Percentiles rank a stretch among this genome's conserved stretches.
phyloP scores from a whole-genome alignment of 2,329 filamentous ascomycete genomes.

The Microdochium trichocladiopsis region DNA sequence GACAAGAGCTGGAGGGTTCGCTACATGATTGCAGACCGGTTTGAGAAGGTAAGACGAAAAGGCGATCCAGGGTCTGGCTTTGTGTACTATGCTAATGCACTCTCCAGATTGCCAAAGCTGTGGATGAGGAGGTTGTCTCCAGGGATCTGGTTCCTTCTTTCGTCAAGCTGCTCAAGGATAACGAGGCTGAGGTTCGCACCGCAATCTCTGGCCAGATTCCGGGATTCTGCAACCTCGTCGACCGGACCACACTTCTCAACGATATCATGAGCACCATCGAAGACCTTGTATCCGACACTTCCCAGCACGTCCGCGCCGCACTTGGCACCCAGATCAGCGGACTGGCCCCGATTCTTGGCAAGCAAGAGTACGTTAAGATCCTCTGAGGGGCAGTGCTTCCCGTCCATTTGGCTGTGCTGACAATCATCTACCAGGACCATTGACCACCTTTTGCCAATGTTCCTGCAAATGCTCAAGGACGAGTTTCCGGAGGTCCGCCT shows the following conservation, averaged over 20 bases:
- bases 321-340: slow-evolving; percentile 96
- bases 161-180: slow-evolving; percentile 95
- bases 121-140: slow-evolving; percentile 92
- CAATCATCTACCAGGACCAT: slow-evolving; percentile 62
- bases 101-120: slow-evolving; percentile 85
- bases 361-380: slow-evolving; percentile 76
- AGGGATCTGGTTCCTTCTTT: slow-evolving; percentile 94
- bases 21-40: slow-evolving; percentile 98
- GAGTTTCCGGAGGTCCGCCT: slow-evolving; percentile 97
- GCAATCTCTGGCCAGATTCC: slow-evolving; percentile 97
- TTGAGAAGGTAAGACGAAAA: slow-evolving; percentile 69
- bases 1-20: slow-evolving; percentile 99
- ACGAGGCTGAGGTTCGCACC: slow-evolving; percentile 93
- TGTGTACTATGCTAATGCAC: slow-evolving; percentile 8
- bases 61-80: background rate
- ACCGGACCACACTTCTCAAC: slow-evolving; percentile 79
- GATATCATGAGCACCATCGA: slow-evolving; percentile 97
- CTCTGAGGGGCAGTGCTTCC: background rate
- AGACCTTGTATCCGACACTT: slow-evolving; percentile 90
- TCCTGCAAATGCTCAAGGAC: slow-evolving; percentile 98
- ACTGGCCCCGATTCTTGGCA: slow-evolving; percentile 91
- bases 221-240: slow-evolving; percentile 87
- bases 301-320: slow-evolving; percentile 92
- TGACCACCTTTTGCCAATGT: slow-evolving; percentile 95
- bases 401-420: slow-evolving; percentile 6